Conservation (phyloP, 2,329 filamentous ascomycete species). For the Blastomyces parvus region DNA sequence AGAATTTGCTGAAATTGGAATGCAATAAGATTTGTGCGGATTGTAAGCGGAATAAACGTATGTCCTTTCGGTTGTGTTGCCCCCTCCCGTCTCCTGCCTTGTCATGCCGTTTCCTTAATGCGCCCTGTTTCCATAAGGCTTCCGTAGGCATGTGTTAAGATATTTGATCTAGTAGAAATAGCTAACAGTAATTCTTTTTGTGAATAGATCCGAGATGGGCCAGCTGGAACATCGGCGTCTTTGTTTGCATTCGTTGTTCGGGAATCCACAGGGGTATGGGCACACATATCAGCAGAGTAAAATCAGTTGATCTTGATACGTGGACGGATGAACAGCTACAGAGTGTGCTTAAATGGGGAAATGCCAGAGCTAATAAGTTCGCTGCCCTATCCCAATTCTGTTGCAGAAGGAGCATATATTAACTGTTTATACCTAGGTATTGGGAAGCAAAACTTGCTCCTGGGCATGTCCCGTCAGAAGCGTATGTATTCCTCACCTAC, state of each 20-base stretch:
- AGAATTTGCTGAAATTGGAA: constrained; percentile 88
- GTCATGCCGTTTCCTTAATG: neutral
- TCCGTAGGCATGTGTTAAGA: neutral
- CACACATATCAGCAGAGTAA: constrained; percentile 95
- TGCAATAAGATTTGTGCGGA: constrained; percentile 95
- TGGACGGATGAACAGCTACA: constrained; percentile 98
- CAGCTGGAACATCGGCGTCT: constrained; percentile 96
- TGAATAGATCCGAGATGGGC: constrained; percentile 87
- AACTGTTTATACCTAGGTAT: constrained; percentile 43
- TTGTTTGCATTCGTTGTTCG: constrained; percentile 95
- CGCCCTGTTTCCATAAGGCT: neutral
- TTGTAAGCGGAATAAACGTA: constrained; percentile 98
- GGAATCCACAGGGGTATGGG: constrained; percentile 98
- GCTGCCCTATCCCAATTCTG: constrained; percentile 17
- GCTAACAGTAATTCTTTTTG: constrained; percentile 1
- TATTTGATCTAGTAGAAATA: neutral
- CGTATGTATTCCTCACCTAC: constrained; percentile 36
- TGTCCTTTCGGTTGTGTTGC: constrained; percentile 23
- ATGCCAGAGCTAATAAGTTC: constrained; percentile 86
- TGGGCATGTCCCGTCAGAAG: constrained; percentile 86
- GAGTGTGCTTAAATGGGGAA: constrained; percentile 91
- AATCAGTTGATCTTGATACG: constrained; percentile 93
- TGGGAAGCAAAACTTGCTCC: constrained; percentile 92
- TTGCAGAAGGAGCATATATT: constrained; percentile 16
- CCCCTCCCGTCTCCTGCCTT: neutral